These are phyloP conservation scores for Aureobasidium sp. DNA, from an alignment of 2,329 filamentous ascomycete species.

Conservation along the genomic window DNA sequence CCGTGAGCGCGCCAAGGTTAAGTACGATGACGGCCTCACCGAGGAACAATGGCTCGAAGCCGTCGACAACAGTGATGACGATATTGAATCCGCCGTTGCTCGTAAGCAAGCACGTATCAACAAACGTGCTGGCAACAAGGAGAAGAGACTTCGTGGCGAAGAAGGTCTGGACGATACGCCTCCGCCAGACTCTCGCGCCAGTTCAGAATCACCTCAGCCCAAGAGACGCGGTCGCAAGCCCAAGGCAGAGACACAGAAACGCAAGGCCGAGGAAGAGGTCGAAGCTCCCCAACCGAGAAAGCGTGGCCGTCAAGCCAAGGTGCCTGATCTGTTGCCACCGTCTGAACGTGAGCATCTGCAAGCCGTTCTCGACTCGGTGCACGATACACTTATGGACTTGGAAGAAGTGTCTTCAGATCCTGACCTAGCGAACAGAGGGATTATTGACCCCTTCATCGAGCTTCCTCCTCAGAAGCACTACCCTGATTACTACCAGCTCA, in stretches of 20 bases:
- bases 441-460: constrained; percentile 92
- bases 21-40: constrained; percentile 93
- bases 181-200: constrained; percentile 66
- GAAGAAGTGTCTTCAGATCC: constrained; percentile 64
- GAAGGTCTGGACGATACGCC: constrained; percentile 62
- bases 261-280: constrained; percentile 72
- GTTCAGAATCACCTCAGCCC: constrained; percentile 63
- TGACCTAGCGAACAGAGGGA: constrained; percentile 60
- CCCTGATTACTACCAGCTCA: constrained; percentile 91
- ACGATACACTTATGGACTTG: constrained; percentile 73
- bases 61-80: constrained; percentile 93
- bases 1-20: constrained; percentile 87
- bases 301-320: constrained; percentile 65
- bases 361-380: constrained; percentile 67
- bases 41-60: constrained; percentile 99
- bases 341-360: constrained; percentile 73
- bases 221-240: constrained; percentile 82
- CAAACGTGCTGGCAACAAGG: constrained; percentile 68
- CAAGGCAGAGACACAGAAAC: constrained; percentile 60
- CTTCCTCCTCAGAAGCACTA: constrained; percentile 84
- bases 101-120: constrained; percentile 82
- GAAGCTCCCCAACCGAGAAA: constrained; percentile 72
- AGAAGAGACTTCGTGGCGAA: constrained; percentile 46
- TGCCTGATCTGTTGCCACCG: constrained; percentile 55
- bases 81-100: constrained; percentile 83